Base-by-base conservation (phyloP, 2,329 filamentous ascomycete genomes). In the Pyrenochaeta sp. region DNA sequence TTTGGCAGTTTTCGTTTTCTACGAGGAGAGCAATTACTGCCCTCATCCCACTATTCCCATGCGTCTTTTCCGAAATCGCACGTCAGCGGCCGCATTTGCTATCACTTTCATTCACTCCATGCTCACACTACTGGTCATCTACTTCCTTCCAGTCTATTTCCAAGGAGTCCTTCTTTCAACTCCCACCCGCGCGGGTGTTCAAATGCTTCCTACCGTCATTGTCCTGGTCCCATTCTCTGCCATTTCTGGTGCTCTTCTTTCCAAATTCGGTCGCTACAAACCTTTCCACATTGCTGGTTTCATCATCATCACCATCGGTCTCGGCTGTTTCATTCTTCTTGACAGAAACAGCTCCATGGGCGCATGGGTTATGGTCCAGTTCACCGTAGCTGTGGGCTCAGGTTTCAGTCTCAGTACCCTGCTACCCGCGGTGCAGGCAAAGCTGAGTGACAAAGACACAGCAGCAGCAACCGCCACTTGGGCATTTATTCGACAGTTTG, bases 101-200 rank as follows among this genome's bases (percentile, higher is more conserved):
- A 47, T 68, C 8, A 72, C 67, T 2, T 74, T 77, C 38, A 36
- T 77, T 2, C 63, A 74, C 27, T 61, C 63, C 3, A 44, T 75
- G 4, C 52, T 74, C 7, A 41, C 64, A 4, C 68, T 68, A 32
- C 74, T 72, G 66, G 44, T 60, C 6, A 50, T 69, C 19, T 74
- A 69, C 58, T 78, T 76, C 50, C 41, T 78, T 1, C 74, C 77
- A 0, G 53, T 79, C 6, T 80, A 76, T 51, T 77, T 79, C 53
- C 74, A 79, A 40, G 67, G 63, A 1, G 72, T 79, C 0, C 58
- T 62, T 4, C 35, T 58, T 1, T 62, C 66, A 4, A 58, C 63
- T 0, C 69, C 77, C 0, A 50, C 59, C 0, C 48, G 63, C 0
- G 61, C 72, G 0, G 74, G 70, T 1, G 58, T 74, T 1, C 53